Percentiles rank a stretch among this genome's conserved stretches.
Conservation (phyloP, 805 yeast genomes). For the Candida peoriensis region DNA sequence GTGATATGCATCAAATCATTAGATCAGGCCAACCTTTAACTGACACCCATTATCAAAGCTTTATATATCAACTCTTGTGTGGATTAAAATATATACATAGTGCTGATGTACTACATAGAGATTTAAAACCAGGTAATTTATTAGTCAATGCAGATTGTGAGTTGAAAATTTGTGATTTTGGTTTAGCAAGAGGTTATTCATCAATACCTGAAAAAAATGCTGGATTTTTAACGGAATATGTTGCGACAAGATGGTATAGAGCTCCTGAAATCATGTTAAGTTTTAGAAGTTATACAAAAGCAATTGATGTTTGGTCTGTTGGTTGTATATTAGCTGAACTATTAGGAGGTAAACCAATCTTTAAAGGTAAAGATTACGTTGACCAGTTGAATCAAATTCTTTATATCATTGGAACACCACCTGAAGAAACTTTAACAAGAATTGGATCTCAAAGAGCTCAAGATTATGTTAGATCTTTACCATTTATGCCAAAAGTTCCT, state of each 20-base stretch:
- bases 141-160: constrained; percentile 96
- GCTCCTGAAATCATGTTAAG: constrained; percentile 98
- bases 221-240: constrained; percentile 96
- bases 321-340: constrained; percentile 96
- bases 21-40: constrained; percentile 90
- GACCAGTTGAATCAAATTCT: constrained; percentile 89
- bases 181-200: constrained; percentile 88
- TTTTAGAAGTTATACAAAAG: constrained; percentile 91
- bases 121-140: constrained; percentile 89
- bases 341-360: constrained; percentile 84
- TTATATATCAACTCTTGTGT: constrained; percentile 85
- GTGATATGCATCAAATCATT: constrained; percentile 97
- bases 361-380: constrained; percentile 93
- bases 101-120: constrained; percentile 91
- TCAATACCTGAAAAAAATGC: constrained; percentile 78
- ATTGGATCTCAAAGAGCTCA: constrained; percentile 88
- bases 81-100: constrained; percentile 88
- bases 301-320: constrained; percentile 97
- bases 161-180: constrained; percentile 93
- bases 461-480: constrained; percentile 82
- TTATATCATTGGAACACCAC: constrained; percentile 88
- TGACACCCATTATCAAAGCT: constrained; percentile 92
- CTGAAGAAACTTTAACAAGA: constrained; percentile 58
- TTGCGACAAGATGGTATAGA: constrained; percentile 97
- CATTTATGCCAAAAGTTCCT: constrained; percentile 77